Evolutionary conservation across 306 rosid genomes (phyloP).

Genomic region (Trifolium dubium): DNA sequence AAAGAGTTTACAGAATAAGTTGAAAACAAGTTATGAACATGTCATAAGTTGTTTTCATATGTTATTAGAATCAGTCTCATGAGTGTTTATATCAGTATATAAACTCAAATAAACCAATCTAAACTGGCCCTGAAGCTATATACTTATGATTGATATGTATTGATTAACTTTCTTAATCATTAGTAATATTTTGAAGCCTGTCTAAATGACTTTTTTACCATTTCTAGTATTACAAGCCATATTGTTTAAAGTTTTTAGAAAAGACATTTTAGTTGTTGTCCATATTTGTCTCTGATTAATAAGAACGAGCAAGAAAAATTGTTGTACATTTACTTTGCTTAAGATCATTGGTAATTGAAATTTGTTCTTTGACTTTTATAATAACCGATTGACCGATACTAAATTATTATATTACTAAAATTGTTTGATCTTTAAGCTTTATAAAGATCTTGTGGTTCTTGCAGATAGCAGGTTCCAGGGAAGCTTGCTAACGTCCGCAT

Average conservation of each 20-base stretch:
- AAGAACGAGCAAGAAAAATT: not conserved
- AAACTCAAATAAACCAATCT: too few relatives aligned
- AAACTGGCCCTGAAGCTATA: not conserved
- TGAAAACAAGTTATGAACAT: not conserved
- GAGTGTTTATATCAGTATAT: not conserved
- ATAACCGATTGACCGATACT: too few relatives aligned
- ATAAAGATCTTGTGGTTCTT: constrained; percentile 23
- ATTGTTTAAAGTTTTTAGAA: not conserved
- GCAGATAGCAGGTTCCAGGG: constrained; percentile 66
- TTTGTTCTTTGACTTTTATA: too few relatives aligned
- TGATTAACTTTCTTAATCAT: not conserved
- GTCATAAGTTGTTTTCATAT: not conserved
- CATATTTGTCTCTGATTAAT: not conserved
- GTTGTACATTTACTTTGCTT: too few relatives aligned
- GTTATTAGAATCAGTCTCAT: not conserved
- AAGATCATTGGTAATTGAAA: too few relatives aligned
- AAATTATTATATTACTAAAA: too few relatives aligned
- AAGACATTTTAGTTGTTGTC: not conserved
- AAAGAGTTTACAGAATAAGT: not conserved
- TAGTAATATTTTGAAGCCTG: not conserved
- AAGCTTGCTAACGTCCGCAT: constrained; percentile 50
- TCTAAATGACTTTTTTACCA: not conserved
- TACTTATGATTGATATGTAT: constrained; percentile 12
- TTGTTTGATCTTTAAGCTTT: too few relatives aligned
- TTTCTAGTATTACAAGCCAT: not conserved